Base-by-base conservation (phyloP, 148 eudicot species). In the Vaccinium vitisidaea region DNA sequence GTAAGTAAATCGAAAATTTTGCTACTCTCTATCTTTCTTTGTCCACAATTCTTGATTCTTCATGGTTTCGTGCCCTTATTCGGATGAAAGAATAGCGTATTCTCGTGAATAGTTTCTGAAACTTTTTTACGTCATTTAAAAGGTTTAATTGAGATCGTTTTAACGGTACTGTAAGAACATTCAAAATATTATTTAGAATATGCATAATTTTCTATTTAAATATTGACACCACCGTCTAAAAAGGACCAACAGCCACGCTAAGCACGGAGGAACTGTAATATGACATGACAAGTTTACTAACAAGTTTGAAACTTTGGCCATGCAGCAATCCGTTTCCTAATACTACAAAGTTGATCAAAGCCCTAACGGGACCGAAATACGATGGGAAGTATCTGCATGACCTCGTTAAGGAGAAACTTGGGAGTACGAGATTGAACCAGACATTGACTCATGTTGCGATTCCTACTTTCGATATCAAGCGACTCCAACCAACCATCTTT, bases 391-490 rank as follows among this genome's bases (percentile, higher is more conserved):
- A 77, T 49, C 85, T 77, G n/a, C 85, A 77, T 23, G 30, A 10
- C 9, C 27, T 84, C 18, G 69, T 84, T 16, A 48, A 32, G 49
- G 82, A 84, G 11, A 84, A 77, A 63, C 52, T 77, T 63, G 71
- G 82, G 49, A 63, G 63, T 1, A 77, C 39, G 0, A 16, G 30
- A 10, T 52, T 84, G 15, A 39, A 84, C 56, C 61, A 84, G 2
- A 77, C 85, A 27, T 32, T 77, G 63, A 84, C 85, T 5, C 77
- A 84, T 50, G 52, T 84, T 14, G 82, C 39, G 7, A 84, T 77
- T 12, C 85, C 85, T 10, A 84, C 80, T 77, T 77, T 84, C 9
- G 85, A 77, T 53, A 77, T 84, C 52, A 83, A 75, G 74, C 65
- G 32, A 11, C 83, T 80, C 83, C 83, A 80, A 5, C 83, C 83